Conservation (phyloP, 169 alveolate species). For the Babesia bigemina region DNA sequence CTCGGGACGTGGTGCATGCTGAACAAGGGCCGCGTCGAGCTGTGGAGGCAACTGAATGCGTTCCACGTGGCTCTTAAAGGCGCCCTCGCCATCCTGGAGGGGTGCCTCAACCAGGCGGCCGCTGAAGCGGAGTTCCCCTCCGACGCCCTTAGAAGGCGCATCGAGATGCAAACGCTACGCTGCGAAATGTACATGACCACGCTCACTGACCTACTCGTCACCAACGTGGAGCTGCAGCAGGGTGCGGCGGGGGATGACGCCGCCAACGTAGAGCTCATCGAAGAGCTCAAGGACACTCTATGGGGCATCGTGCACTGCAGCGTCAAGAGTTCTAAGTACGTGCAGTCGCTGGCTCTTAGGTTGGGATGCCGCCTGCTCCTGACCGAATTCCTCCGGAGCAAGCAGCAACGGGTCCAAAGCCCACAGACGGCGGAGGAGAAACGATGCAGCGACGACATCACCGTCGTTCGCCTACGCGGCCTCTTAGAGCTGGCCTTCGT, state of each 20-base stretch:
- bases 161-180: constrained; percentile 70
- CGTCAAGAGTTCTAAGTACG: constrained; percentile 65
- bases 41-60: constrained; percentile 71
- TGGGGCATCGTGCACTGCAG: constrained; percentile 68
- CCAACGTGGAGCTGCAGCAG: constrained; percentile 57
- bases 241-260: not conserved
- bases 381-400: constrained; percentile 44
- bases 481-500: constrained; percentile 70
- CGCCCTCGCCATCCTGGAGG: constrained; percentile 58
- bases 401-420: constrained; percentile 16
- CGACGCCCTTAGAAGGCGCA: constrained; percentile 21
- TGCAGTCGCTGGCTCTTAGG: constrained; percentile 70
- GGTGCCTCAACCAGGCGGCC: constrained; percentile 47
- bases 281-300: constrained; percentile 55
- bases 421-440: constrained; percentile 24
- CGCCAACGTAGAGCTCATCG: constrained; percentile 12
- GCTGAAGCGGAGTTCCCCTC: constrained; percentile 10
- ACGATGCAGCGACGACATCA: constrained; percentile 26
- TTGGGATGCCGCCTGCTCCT: constrained; percentile 61
- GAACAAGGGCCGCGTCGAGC: constrained; percentile 58
- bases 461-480: constrained; percentile 63
- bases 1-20: constrained; percentile 77
- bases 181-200: constrained; percentile 75
- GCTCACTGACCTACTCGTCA: constrained; percentile 69
- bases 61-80: constrained; percentile 71